phyloP scores from a whole-genome alignment of 1,284 basidiomycete genomes.

The Melampsora americana region DNA sequence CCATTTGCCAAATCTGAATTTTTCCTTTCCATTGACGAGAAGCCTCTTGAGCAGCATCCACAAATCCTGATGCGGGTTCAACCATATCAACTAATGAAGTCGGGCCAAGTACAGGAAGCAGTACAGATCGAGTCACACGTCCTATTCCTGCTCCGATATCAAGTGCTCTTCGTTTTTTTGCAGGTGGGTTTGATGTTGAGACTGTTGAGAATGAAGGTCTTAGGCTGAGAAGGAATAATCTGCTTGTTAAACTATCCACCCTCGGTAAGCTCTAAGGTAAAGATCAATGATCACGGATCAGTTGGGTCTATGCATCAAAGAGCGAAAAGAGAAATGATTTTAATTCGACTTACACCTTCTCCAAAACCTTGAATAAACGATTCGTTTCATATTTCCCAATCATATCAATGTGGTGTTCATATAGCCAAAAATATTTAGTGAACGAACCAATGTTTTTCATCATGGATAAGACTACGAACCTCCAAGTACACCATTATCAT shows the following conservation, averaged over 20 bases:
- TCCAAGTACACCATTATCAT: slow-evolving; percentile 32
- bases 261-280: slow-evolving; percentile 70
- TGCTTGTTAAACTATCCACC: slow-evolving; percentile 79
- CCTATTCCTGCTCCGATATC: slow-evolving; percentile 87
- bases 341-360: not conserved
- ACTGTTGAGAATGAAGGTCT: slow-evolving; percentile 66
- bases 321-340: not conserved
- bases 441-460: not conserved
- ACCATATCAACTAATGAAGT: slow-evolving; percentile 65
- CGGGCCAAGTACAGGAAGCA: slow-evolving; percentile 76
- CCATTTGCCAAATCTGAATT: slow-evolving; percentile 59
- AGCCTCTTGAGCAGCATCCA: slow-evolving; percentile 63
- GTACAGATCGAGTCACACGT: slow-evolving; percentile 76
- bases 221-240: slow-evolving; percentile 75
- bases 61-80: slow-evolving; percentile 76
- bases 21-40: slow-evolving; percentile 39
- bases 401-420: not conserved
- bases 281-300: not conserved
- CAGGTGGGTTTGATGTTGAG: slow-evolving; percentile 38
- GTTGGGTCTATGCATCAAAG: not conserved
- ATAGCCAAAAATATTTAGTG: not conserved
- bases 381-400: slow-evolving; percentile 1
- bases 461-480: slow-evolving; percentile 7
- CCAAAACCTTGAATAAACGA: not conserved
- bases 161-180: slow-evolving; percentile 63